These are phyloP conservation scores for Auriscalpium orientale DNA, from an alignment of 768 basidiomycete species.

Conservation along the genomic window DNA sequence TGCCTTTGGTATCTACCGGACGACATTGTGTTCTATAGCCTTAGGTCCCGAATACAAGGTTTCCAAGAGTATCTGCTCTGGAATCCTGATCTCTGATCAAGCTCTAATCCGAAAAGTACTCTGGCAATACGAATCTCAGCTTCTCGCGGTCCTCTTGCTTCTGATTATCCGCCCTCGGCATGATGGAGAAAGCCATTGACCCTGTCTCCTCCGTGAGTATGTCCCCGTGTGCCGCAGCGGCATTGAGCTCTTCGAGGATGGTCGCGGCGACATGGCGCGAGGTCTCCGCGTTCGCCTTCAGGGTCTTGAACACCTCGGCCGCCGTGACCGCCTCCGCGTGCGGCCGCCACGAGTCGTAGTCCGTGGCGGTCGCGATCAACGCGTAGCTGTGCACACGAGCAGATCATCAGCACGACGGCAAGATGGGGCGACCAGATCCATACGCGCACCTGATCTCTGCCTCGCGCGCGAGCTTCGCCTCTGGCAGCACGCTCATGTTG, in stretches of 20 bases:
- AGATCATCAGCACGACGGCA: not conserved
- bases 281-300: slow-evolving; percentile 80
- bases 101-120: slow-evolving; percentile 45
- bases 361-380: slow-evolving; percentile 83
- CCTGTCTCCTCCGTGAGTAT: slow-evolving; percentile 67
- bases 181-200: slow-evolving; percentile 79
- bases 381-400: slow-evolving; percentile 57
- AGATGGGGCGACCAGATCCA: not conserved
- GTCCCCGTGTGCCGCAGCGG: slow-evolving; percentile 42
- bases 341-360: slow-evolving; percentile 93
- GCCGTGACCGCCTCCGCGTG: slow-evolving; percentile 79
- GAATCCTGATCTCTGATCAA: not conserved
- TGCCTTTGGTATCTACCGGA: not conserved
- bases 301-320: slow-evolving; percentile 84
- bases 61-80: not conserved
- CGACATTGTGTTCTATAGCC: not conserved
- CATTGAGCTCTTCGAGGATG: slow-evolving; percentile 65
- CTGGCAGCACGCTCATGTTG: slow-evolving; percentile 96
- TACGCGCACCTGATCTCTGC: slow-evolving; percentile 77
- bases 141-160: slow-evolving; percentile 57
- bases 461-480: slow-evolving; percentile 95
- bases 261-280: slow-evolving; percentile 68
- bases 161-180: slow-evolving; percentile 55
- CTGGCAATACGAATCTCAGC: slow-evolving; percentile 69
- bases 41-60: not conserved